Evolutionary conservation across 1,284 basidiomycete genomes (phyloP), one percentile per base, ranked within the genome.

Genomic region (Melampsora americana): DNA sequence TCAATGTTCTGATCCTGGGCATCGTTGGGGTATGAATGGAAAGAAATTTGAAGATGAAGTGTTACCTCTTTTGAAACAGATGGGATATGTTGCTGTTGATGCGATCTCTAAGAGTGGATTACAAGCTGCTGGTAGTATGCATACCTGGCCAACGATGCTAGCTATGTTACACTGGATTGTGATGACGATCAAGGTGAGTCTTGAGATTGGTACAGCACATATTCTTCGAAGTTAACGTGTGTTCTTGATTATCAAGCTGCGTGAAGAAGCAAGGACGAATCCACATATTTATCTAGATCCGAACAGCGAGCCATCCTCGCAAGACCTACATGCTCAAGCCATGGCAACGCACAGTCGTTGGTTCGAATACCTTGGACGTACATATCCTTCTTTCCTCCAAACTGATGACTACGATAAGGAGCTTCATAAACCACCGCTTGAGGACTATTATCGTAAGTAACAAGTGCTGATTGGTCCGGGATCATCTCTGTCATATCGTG

Each of bases 81-180:
- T 92, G 69, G 86, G 86, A 78, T 95, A 95, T 82, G 92, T 92
- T 0, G 90, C 88, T 77, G 85, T 88, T 7, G 86, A 89, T 67
- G 85, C 87, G 70, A 86, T 94, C 7, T 90, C 92, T 79, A 88
- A 88, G 69, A 93, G 91, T 77, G 91, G 90, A 86, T 83, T 95
- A n/a, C 88, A 88, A 3, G 89, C 92, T 1, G 90, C 92, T 0
- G 92, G 91, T 0, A 90, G 89, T 77, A 89, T 90, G 84, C 90
- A 91, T 82, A 89, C 90, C 20, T 95, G 92, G 93, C 91, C 91
- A 0, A 84, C 87, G 18, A 82, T 94, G 20, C 84, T 94, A 20
- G 92, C 90, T 26, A 90, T 92, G 81, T 81, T 95, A 64, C 90
- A 92, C 82, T 95, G 93, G 93, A 84, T 95, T 18, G 90, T 90